Evolutionary conservation across 2,329 filamentous ascomycete genomes (phyloP), one percentile per base, ranked within the genome.

Genomic region (Bipolaris cookei): DNA sequence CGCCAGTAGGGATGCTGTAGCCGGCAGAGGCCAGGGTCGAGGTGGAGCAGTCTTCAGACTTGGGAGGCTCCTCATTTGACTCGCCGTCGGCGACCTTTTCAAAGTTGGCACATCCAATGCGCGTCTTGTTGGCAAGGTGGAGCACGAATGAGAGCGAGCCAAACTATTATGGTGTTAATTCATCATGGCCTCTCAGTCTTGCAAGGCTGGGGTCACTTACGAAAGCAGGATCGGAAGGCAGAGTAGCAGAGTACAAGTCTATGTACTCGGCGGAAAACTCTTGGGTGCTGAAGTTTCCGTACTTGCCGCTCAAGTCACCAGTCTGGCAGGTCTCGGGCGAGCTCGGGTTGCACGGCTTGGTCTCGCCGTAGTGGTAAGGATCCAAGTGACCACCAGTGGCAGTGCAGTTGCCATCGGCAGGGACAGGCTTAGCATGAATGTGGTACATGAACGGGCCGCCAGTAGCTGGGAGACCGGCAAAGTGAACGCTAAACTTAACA

Each of bases 41-140:
- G 25, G 42, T 18, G 37, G 35, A 11, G 20, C 35, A 54, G 35
- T 25, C 47, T 20, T 48, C 35, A 6, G 46, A 39, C 18, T 8
- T 18, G 10, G 39, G 14, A 25, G 51, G 18, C n/a, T 34, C 13
- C 23, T 45, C 39, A 16, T 54, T 85, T 87, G 42, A 44, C 32
- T 56, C 55, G 79, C 85, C 11, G 84, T 88, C 59, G 84, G 90
- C 6, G 91, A 67, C 21, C 37, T 57, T 56, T 38, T 64, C 72
- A 69, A 86, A 86, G 72, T 86, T 86, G 56, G 81, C 84, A 75
- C 85, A 87, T 28, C 81, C 80, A 65, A 86, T 77, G 60, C 82
- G 80, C 6, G 80, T 83, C 62, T 79, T 80, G 73, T 86, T 83
- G 48, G 78, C 71, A 44, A 74, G 76, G 64, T 86, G 84, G 38